Evolutionary conservation across 1,139 yeast species (phyloP), one percentile per base, ranked within the genome.

Genomic region (Yamadazyma epiphylla): DNA sequence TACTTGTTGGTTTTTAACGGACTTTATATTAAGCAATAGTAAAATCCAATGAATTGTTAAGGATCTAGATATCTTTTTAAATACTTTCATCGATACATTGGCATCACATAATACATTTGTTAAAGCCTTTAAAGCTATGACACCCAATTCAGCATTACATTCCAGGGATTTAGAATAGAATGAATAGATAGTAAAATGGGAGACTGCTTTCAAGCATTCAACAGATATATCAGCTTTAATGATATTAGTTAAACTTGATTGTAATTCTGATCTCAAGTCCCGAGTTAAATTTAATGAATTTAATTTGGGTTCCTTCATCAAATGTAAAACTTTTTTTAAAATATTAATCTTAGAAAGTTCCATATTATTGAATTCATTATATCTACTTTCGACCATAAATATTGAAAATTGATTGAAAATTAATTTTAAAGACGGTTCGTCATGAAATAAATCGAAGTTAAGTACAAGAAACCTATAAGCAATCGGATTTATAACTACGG

Each of bases 1-100:
- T 19, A 33, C 19, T 4, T 37, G 24, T 16, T 28, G 21, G 29
- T 35, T 13, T 9, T 21, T 15, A 6, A 33, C 22, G 3, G 38
- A 24, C 12, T 62, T 60, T 27, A 44, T 52, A 25, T 70, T 68
- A 22, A 84, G 46, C 3, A 81, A 51, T 19, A 81, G 53, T n/a
- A 83, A 51, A 2, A 80, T 58, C 82, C 88, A 79, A 48, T 80
- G 82, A 4, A 78, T 66, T 1, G 85, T 74, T 5, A 82, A 65
- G 0, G 82, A 64, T 28, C 77, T 64, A 9, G 79, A 67, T 26
- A 81, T 60, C 40, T 70, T 73, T 43, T 69, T 62, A 30, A 68
- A 45, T 6, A 58, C 49, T 30, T 63, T 66, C 11, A 62, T 53
- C 0, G 64, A 54, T 0, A 65, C 53, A 7, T 45, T 49, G 3